Percentiles rank a stretch among this genome's conserved stretches.
Evolutionary conservation across 805 yeast species (phyloP).

Genomic region (Candida tibetensis): DNA sequence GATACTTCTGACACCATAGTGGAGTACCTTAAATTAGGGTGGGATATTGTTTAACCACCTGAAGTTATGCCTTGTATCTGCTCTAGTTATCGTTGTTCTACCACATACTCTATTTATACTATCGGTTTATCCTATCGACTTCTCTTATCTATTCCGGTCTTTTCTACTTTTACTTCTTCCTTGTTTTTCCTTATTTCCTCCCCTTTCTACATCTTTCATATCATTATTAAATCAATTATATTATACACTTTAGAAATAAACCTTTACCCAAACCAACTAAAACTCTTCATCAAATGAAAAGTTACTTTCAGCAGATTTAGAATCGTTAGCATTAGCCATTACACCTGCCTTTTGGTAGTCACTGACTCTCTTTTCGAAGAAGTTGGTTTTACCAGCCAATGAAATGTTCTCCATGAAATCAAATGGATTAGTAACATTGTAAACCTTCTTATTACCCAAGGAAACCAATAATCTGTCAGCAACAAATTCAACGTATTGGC

Average conservation of each 20-base stretch:
- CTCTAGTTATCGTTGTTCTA: too few relatives aligned
- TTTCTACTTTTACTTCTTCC: too few relatives aligned
- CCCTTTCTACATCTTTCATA: background rate
- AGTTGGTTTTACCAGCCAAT: slow-evolving; percentile 96
- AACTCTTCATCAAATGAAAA: slow-evolving; percentile 94
- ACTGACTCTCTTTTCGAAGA: slow-evolving; percentile 97
- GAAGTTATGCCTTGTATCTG: too few relatives aligned
- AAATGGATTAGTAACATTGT: slow-evolving; percentile 88
- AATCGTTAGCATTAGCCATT: slow-evolving; percentile 70
- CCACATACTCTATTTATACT: too few relatives aligned
- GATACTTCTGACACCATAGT: too few relatives aligned
- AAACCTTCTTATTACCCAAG: slow-evolving; percentile 85
- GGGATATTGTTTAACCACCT: too few relatives aligned
- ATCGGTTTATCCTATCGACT: too few relatives aligned
- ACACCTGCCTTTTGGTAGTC: slow-evolving; percentile 99
- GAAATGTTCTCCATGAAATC: slow-evolving; percentile 99
- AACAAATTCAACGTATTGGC: slow-evolving; percentile 95
- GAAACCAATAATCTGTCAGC: slow-evolving; percentile 94
- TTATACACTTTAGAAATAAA: background rate
- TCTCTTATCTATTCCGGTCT: too few relatives aligned
- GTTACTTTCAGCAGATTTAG: slow-evolving; percentile 46
- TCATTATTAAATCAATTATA: background rate
- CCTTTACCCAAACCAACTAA: slow-evolving; percentile 33
- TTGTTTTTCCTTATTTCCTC: too few relatives aligned
- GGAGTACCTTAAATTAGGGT: too few relatives aligned